Base-by-base conservation (phyloP, 176 grass and related monocot genomes). In the Oryza brachyantha region DNA sequence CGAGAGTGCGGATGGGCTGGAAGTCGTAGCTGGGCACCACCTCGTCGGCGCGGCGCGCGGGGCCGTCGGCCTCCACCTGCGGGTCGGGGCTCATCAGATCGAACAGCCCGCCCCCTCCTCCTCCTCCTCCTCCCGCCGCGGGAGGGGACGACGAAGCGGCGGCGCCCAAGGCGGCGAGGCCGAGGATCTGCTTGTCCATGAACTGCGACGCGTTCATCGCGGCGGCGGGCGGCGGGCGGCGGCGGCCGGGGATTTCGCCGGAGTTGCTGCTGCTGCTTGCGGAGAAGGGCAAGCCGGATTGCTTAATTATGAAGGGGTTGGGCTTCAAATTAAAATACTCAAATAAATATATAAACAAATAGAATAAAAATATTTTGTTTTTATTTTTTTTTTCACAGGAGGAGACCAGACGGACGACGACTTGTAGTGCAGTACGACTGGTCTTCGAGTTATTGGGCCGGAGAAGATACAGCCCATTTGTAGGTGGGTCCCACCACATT, bases 151-250 rank as follows among this genome's bases (percentile, higher is more conserved):
- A 72, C 7, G 64, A 55, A 38, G 68, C 38, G 26, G 62, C 64
- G 48, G 61, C 16, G 26, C 16, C 67, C 25, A 61, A 57, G 2
- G 84, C 92, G 1, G 83, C 83, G 66, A 94, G 83, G 50, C 86
- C 92, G 28, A 86, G 88, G 88, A 94, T 91, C 86, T 94, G 85
- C 73, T 94, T 94, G 73, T 94, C 92, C 92, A 94, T 94, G 88
- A 94, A 94, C 75, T 84, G 83, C 52, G 92, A 91, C 21, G 83
- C 40, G 88, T 81, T 94, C 92, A 94, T 94, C 72, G 79, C 74
- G 57, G 69, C 61, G 40, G 13, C n/a, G n/a, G n/a, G n/a, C n/a
- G n/a, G n/a, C n/a, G n/a, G n/a, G n/a, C 17, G 21, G 6, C 68
- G n/a, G 8, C 38, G 36, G 39, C 6, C 28, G 42, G 69, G 16